phyloP scores from a whole-genome alignment of 1,284 basidiomycete genomes.

The Boletus smithii region DNA sequence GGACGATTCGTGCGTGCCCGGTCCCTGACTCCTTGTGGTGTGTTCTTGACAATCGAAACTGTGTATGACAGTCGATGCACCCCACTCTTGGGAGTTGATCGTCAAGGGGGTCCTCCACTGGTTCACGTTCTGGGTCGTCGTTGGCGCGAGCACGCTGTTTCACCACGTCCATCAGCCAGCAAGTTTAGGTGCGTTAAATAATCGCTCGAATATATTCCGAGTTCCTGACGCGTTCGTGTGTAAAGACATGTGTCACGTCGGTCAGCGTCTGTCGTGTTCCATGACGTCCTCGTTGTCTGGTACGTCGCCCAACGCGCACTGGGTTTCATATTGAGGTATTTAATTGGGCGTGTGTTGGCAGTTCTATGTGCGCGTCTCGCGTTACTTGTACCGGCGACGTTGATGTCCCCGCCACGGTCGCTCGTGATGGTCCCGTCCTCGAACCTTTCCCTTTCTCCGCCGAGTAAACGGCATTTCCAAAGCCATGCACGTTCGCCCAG shows the following conservation, averaged over 20 bases:
- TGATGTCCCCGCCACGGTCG: neutral
- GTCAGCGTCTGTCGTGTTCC: neutral
- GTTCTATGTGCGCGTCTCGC: neutral
- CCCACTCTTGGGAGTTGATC: constrained; percentile 20
- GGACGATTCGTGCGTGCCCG: constrained; percentile 15
- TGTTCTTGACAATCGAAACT: neutral
- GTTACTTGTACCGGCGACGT: neutral
- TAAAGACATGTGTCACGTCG: neutral
- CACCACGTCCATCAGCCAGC: neutral
- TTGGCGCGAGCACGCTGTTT: constrained; percentile 2
- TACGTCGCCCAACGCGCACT: constrained; percentile 1
- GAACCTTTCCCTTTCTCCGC: neutral
- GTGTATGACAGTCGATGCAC: constrained; percentile 12
- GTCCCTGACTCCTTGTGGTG: too few relatives aligned
- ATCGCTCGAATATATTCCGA: too few relatives aligned
- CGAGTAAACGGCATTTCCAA: neutral
- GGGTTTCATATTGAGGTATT: too few relatives aligned
- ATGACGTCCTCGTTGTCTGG: neutral
- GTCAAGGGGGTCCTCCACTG: constrained; percentile 12
- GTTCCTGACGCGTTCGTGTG: neutral
- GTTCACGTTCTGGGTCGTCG: constrained; percentile 11
- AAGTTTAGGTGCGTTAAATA: neutral
- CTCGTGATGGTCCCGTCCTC: constrained; percentile 8
- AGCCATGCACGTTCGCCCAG: constrained; percentile 15
- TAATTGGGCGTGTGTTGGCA: neutral